Evolutionary conservation across 2,329 filamentous ascomycete species (phyloP).

Genomic region (Penicillium polonicum): DNA sequence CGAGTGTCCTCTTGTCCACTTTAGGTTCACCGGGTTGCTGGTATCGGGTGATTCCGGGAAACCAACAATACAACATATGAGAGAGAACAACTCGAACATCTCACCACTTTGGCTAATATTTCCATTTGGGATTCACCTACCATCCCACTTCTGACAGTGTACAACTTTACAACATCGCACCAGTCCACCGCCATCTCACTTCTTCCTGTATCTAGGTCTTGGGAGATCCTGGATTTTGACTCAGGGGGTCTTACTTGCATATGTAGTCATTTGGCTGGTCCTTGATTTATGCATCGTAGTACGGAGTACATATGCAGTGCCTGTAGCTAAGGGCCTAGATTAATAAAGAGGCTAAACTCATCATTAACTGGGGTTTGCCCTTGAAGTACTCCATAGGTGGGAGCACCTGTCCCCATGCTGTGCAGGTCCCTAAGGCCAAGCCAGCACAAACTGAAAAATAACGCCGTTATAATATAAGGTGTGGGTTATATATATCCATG

Average conservation of each 20-base stretch:
- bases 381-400: neutral
- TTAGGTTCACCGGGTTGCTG: conserved; percentile 34
- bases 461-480: no score
- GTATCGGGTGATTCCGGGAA: conserved; percentile 24
- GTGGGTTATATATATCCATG: no score
- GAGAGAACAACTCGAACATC: no score
- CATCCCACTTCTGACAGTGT: neutral
- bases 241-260: neutral
- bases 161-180: conserved; percentile 1
- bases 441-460: no score
- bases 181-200: neutral
- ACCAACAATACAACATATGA: no score
- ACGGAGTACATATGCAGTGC: neutral
- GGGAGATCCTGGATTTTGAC: neutral
- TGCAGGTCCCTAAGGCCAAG: no score
- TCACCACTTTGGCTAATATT: no score
- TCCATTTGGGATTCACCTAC: neutral
- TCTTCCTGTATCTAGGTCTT: neutral
- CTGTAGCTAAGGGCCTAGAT: neutral
- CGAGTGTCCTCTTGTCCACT: conserved; percentile 29
- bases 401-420: no score
- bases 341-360: neutral
- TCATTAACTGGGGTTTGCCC: neutral
- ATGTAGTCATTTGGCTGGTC: neutral
- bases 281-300: neutral